Base-by-base conservation (phyloP, 257 asterid genomes). In the Salvia rosmarinus region DNA sequence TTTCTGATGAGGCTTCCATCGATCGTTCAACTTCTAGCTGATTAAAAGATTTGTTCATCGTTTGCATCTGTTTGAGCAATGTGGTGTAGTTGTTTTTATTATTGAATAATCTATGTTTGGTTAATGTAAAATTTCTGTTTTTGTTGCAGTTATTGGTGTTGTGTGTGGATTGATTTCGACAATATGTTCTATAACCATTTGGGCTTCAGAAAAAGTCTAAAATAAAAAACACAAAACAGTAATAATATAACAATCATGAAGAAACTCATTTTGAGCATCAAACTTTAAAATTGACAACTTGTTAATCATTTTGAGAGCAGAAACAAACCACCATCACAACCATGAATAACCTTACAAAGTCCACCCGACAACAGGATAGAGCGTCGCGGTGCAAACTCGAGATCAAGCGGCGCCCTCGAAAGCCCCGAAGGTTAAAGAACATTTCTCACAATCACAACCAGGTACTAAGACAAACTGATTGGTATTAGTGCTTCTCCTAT, bases 1-100 rank as follows among this genome's bases (percentile, higher is more conserved):
- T 86, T 91, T 61, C 11, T 89, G 25, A 68, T 70, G 77, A 82
- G 89, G 83, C 67, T 91, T 8, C 70, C 84, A 0, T 3, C 43
- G 0, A n/a, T 66, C 2, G 0, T 55, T 35, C 2, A 52, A 5
- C 28, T 16, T 21, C 8, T 68, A 1, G 43, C 65, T 19, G 7
- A 11, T 1, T 67, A 0, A 34, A 4, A 17, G 28, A 23, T 12
- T 4, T 58, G 14, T n/a, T 32, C 10, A 57, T 57, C 42, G 39
- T 25, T 4, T 56, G 10, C 58, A 2, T 52, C 23, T 50, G 0
- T 14, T 14, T 14, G 21, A 10, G 6, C 20, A 32, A 6, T 19
- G 37, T 23, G 35, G 10, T 23, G 61, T 10, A 23, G 19, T 23
- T 2, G n/a, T 8, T 9, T 39, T 10, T 1, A 23, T 7, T 23